Base-by-base conservation (phyloP, 495 filamentous ascomycete genomes). In the Penicillium canescens region DNA sequence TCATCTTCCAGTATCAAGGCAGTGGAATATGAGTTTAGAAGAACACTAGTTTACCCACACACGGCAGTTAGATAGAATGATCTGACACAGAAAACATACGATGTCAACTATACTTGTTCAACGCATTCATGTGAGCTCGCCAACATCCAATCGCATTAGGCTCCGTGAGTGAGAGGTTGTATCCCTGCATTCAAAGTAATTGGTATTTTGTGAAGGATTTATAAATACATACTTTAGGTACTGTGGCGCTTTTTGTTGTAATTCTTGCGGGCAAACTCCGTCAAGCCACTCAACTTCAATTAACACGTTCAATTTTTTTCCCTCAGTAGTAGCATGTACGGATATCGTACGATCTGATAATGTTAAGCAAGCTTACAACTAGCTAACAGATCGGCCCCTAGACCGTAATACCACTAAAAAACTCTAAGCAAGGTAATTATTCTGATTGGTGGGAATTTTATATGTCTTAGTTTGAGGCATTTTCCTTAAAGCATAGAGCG, bases 1-100 rank as follows among this genome's bases (percentile, higher is more conserved):
- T 84, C 82, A 46, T 85, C 82, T 60, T 85, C 82, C 39, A 85
- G 43, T 4, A 84, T 76, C 11, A 85, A 52, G n/a, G 80, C 80
- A 0, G 76, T 75, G 0, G 69, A 61, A n/a, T 80, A 60, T 9
- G 61, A 57, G 31, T 78, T 67, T 14, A 74, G 61, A 33, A 83
- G 67, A 4, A 84, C 48, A 51, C 61, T 68, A 24, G 42, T 21
- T 31, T 31, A 0, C 8, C n/a, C 4, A 21, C 6, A 14, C 6
- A 2, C 3, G 5, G 9, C 6, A 2, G 28, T 45, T 20, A 41
- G 31, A 41, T 31, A 37, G 36, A 6, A 13, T 28, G 5, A 14
- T 3, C 3, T 44, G 18, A 9, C 20, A 20, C 44, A 6, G 9
- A 14, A 2, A 34, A 14, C 13, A 31, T 38, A n/a, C 10, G 23